Base-by-base conservation (phyloP, 2,329 filamentous ascomycete species). In the Pseudocercospora eumusae region DNA sequence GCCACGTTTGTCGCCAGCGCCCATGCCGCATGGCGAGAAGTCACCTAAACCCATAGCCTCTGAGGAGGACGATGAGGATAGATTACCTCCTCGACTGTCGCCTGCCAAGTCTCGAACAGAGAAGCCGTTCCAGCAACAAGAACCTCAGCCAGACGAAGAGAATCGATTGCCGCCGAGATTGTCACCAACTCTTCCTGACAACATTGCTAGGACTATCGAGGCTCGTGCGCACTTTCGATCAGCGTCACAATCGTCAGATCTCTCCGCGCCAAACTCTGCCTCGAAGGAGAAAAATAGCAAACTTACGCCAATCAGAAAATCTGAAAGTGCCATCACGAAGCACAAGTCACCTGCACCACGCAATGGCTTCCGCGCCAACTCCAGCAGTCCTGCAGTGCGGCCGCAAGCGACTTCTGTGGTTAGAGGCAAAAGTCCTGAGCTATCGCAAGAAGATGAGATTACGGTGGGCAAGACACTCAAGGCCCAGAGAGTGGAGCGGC, bases 121-220 rank as follows among this genome's bases (percentile, higher is more conserved):
- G 15, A 52, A 18, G 15, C 27, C 10, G n/a, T 52, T 25, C 3
- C 9, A 54, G 31, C 52, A 21, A 18, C 18, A 18, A 8, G 11
- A 27, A 33, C 4, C 27, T 31, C 28, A n/a, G 13, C 36, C 47
- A 20, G 45, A 44, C 20, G 27, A 33, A 61, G 49, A 64, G 75
- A 15, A 65, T 76, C 28, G 76, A 5, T 72, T 86, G 18, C 84
- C 84, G 10, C 77, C 79, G 9, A 77, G 85, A 36, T 74, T 86
- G n/a, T 86, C 84, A 4, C 84, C 84, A 3, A 84, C 82, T 13
- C 75, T 87, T 3, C 84, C 84, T 6, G 77, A 81, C 2, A 81
- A 81, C 57, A 79, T 87, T 49, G 81, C 83, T 66, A 81, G 79
- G 60, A 81, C 84, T 59, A 71, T 86, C 25, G 78, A 78, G 61